Percentiles rank a stretch among this genome's conserved stretches.
These are phyloP conservation scores for Camptophora hylomeconis DNA, from an alignment of 2,329 filamentous ascomycete genomes.

Conservation along the genomic window DNA sequence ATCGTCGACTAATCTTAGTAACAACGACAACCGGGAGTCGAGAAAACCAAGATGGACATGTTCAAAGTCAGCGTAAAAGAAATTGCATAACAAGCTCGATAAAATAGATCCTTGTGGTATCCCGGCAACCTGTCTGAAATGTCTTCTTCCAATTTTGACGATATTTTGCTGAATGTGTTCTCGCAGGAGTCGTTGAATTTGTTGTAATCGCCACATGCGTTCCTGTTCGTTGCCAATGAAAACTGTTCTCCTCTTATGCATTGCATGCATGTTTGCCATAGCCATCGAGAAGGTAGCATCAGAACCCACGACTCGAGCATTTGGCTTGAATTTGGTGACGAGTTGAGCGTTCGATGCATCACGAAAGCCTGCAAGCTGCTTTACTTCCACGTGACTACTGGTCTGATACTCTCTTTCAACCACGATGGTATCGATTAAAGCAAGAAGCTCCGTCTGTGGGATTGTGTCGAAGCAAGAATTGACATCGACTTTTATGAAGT, in stretches of 20 bases:
- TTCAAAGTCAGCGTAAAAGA: conserved; percentile 89
- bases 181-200: conserved; percentile 55
- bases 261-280: conserved; percentile 19
- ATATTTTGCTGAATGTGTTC: conserved; percentile 78
- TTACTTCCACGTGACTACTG: conserved; percentile 61
- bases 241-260: conserved; percentile 46
- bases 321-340: conserved; percentile 12
- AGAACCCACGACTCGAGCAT: conserved; percentile 11
- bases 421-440: conserved; percentile 48
- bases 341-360: conserved; percentile 23
- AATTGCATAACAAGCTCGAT: conserved; percentile 79
- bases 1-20: conserved; percentile 81
- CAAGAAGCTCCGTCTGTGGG: conserved; percentile 61
- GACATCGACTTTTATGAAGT: conserved; percentile 88
- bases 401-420: conserved; percentile 54
- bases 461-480: conserved; percentile 91
- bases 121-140: conserved; percentile 73
- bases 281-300: conserved; percentile 6
- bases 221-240: conserved; percentile 60
- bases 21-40: conserved; percentile 39
- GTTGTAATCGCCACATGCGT: conserved; percentile 41
- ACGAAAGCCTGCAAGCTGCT: conserved; percentile 14
- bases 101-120: conserved; percentile 90
- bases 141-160: conserved; percentile 76
- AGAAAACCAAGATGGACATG: conserved; percentile 55